Evolutionary conservation across 139 green algal species (phyloP).

Genomic region (Chlamydomonas sp.): DNA sequence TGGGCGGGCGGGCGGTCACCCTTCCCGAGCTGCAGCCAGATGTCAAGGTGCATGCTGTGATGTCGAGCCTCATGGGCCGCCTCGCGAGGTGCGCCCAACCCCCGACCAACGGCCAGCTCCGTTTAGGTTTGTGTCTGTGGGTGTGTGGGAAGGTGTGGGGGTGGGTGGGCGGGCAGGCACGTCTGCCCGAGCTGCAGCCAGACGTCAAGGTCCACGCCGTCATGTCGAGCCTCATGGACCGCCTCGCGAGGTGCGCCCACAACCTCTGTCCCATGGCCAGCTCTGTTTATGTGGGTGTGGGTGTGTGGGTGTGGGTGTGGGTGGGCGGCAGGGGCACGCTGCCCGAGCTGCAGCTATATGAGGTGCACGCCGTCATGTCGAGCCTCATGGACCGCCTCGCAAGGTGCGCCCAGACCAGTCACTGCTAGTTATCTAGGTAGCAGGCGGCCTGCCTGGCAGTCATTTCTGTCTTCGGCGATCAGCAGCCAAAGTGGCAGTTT

Average conservation of each 20-base stretch:
- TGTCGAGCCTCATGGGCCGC: slow-evolving; percentile 71
- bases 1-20: slow-evolving; percentile 71
- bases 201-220: slow-evolving; percentile 67
- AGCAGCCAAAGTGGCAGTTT: no score
- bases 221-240: slow-evolving; percentile 69
- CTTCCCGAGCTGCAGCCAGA: slow-evolving; percentile 79
- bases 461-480: no score
- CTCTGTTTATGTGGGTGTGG: no score
- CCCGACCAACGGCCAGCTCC: no score
- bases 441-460: no score
- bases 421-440: no score
- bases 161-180: no score
- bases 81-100: slow-evolving; percentile 57
- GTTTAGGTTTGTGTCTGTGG: no score
- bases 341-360: slow-evolving; percentile 75
- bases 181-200: slow-evolving; percentile 78
- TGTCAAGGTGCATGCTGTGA: slow-evolving; percentile 64
- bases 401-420: slow-evolving; percentile 43
- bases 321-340: slow-evolving; percentile 72
- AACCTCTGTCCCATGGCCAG: no score
- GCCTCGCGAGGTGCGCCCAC: slow-evolving; percentile 58
- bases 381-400: slow-evolving; percentile 75
- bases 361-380: slow-evolving; percentile 60
- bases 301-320: no score
- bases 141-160: no score